phyloP scores from a whole-genome alignment of 345 rosid species.

The Camelina hispida region DNA sequence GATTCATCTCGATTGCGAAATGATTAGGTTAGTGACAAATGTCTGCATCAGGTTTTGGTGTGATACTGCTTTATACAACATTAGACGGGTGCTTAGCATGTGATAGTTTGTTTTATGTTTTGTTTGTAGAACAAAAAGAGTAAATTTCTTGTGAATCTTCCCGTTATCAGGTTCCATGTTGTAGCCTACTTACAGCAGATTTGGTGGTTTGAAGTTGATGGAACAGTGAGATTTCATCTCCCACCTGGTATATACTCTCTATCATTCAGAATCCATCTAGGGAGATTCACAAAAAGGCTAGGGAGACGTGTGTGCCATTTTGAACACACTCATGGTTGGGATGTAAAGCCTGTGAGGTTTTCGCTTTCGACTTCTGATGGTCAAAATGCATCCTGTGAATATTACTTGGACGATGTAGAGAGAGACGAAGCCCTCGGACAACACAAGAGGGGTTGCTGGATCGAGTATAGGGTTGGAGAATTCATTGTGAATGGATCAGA shows the following conservation, averaged over 20 bases:
- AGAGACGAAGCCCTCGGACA: constrained; percentile 55
- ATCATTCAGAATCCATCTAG: constrained; percentile 85
- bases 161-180: constrained; percentile 64
- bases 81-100: background rate
- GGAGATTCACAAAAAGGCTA: constrained; percentile 70
- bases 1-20: background rate
- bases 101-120: no score
- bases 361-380: constrained; percentile 73
- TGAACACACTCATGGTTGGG: constrained; percentile 91
- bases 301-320: constrained; percentile 72
- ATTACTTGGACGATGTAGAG: constrained; percentile 59
- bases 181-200: constrained; percentile 91
- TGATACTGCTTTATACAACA: background rate
- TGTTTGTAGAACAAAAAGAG: background rate
- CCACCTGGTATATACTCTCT: constrained; percentile 82
- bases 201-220: constrained; percentile 98
- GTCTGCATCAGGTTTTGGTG: background rate
- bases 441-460: constrained; percentile 94
- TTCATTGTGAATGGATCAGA: constrained; percentile 66
- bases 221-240: constrained; percentile 76
- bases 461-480: constrained; percentile 81
- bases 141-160: background rate
- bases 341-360: constrained; percentile 72
- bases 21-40: constrained; percentile 13
- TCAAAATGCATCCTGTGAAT: constrained; percentile 64